A percentile compares a stretch with the other conserved stretches of the same genome.
Evolutionary conservation across 345 rosid genomes (phyloP).

Genomic region (Eucalyptus paniculata): DNA sequence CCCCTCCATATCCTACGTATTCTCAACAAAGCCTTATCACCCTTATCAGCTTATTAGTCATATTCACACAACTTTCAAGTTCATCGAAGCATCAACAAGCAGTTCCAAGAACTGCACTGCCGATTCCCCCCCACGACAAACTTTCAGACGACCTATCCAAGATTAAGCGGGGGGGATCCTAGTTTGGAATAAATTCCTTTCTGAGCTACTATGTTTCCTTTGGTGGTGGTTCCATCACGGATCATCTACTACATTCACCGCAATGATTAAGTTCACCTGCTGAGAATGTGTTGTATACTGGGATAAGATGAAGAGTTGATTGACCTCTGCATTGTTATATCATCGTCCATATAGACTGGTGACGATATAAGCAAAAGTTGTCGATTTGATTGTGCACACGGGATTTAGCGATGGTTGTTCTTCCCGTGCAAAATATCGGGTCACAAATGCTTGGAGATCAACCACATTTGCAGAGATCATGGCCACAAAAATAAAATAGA

Average conservation of each 20-base stretch:
- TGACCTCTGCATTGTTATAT: too few species aligned
- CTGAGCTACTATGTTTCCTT: background rate
- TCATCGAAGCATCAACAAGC: background rate
- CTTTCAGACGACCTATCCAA: background rate
- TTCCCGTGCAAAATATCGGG: too few species aligned
- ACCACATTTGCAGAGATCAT: too few species aligned
- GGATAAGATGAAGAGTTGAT: rapidly evolving
- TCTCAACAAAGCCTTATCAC: background rate
- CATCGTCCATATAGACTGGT: rapidly evolving
- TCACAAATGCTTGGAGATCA: too few species aligned
- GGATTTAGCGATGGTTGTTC: too few species aligned
- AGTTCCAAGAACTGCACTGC: background rate
- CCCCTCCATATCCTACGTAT: background rate
- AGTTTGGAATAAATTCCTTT: background rate
- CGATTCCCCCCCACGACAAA: rapidly evolving
- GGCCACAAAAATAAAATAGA: too few species aligned
- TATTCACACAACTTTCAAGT: background rate
- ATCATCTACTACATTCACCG: too few species aligned
- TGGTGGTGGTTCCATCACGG: background rate
- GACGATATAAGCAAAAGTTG: rapidly evolving
- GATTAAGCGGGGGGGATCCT: background rate
- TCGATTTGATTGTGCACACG: too few species aligned
- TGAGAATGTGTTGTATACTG: too few species aligned
- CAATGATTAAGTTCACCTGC: too few species aligned
- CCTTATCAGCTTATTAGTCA: background rate